A percentile compares a stretch with the other conserved stretches of the same genome.
Evolutionary conservation across 2,329 filamentous ascomycete species (phyloP).

Genomic region (Alternaria burnsii): DNA sequence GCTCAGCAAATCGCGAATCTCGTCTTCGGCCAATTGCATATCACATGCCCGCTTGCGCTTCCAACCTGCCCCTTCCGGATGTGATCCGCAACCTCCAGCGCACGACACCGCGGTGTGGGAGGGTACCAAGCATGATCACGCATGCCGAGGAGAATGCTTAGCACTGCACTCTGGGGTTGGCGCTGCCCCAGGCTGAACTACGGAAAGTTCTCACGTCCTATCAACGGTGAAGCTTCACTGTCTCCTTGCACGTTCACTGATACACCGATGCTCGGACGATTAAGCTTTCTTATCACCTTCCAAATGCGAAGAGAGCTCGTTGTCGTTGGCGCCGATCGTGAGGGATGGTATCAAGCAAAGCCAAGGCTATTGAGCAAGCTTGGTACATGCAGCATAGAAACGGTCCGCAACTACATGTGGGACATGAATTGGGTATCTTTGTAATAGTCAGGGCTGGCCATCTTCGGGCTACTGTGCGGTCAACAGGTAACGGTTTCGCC

Average conservation of each 20-base stretch:
- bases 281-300: neutral
- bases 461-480: neutral
- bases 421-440: conserved; percentile 4
- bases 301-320: neutral
- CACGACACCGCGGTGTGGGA: neutral
- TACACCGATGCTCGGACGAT: neutral
- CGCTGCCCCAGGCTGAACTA: neutral
- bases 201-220: neutral
- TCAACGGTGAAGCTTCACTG: neutral
- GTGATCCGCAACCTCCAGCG: conserved; percentile 3
- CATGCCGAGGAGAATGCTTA: conserved; percentile 19
- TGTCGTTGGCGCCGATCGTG: neutral
- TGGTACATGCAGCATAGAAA: conserved; percentile 14
- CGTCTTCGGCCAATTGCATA: conserved; percentile 11
- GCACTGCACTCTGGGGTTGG: neutral
- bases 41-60: conserved; percentile 11
- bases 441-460: neutral
- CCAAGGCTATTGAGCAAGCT: conserved; percentile 26
- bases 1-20: conserved; percentile 1
- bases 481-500: neutral
- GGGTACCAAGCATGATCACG: conserved; percentile 22
- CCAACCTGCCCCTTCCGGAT: conserved; percentile 25
- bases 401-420: neutral
- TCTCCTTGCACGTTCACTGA: neutral
- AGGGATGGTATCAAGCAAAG: conserved; percentile 3